Base-by-base conservation (phyloP, 108 stramenopile species). In the Nitzschia palea region DNA sequence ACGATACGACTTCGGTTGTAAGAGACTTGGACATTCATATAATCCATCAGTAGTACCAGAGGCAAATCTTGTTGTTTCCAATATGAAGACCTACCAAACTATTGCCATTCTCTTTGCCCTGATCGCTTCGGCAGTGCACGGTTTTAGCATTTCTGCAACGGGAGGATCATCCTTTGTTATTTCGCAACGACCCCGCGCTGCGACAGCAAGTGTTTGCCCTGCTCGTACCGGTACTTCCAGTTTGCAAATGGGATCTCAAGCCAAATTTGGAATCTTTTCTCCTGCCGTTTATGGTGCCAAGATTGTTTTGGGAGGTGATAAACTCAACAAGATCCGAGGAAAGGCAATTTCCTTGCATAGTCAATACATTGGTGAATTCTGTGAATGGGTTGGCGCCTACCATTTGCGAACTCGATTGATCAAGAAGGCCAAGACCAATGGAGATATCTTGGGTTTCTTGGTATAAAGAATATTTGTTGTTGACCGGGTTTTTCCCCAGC, bases 191-290 rank as follows among this genome's bases (percentile, higher is more conserved):
- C 57, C 68, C 9, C 68, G 71, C 53, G 73, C 80, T 28, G 47
- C 63, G 1, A 48, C 71, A 2, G 34, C 43, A 14, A 51, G 43
- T 65, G 82, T 55, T 60, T 68, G 54, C 61, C 62, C 73, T 44
- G 66, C 74, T 33, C 67, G 56, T 17, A 62, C 53, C 32, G 55
- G 66, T 32, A 55, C 35, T 26, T 64, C 74, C 12, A 65, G 64
- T 43, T 71, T 93, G 40, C 81, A 79, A 50, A 90, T 90, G 89
- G 90, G 90, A 61, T 72, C 71, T 30, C 65, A 79, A 71, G 91
- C 97, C 50, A 98, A 97, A 75, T 98, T 98, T 71, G 98, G 98
- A 35, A 60, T 97, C 25, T 98, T 97, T 80, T 96, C 95, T 32
- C 97, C 97, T 27, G 98, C 95, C n/a, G 98, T 97, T 5, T 93